phyloP scores from a whole-genome alignment of 192 early-diverging fungal species.

The Entophlyctis luteolus region DNA sequence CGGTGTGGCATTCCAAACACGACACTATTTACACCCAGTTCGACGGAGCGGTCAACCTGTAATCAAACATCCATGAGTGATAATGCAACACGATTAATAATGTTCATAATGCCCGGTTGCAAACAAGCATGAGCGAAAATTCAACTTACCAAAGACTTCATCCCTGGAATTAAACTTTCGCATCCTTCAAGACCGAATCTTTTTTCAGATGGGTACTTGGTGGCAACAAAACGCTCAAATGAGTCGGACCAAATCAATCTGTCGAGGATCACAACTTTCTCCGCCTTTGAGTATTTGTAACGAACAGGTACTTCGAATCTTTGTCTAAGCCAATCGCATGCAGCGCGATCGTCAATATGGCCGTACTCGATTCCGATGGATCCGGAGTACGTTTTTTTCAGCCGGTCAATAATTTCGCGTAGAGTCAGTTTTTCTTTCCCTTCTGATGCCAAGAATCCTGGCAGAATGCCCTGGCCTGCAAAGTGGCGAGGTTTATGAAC shows the following conservation, averaged over 20 bases:
- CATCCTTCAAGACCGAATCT: slow-evolving; percentile 97
- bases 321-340: slow-evolving; percentile 95
- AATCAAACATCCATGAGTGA: no score
- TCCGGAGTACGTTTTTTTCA: slow-evolving; percentile 85
- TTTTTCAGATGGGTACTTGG: slow-evolving; percentile 96
- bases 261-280: slow-evolving; percentile 90
- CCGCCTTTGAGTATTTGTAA: slow-evolving; percentile 81
- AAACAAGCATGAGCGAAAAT: no score
- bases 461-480: slow-evolving; percentile 91
- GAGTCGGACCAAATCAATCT: slow-evolving; percentile 95
- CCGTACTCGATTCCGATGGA: slow-evolving; percentile 97
- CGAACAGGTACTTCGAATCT: slow-evolving; percentile 87
- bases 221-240: slow-evolving; percentile 95
- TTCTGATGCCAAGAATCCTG: slow-evolving; percentile 64
- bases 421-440: slow-evolving; percentile 76
- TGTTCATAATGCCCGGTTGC: no score
- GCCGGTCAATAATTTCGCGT: slow-evolving; percentile 79
- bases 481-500: no score
- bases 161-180: slow-evolving; percentile 94
- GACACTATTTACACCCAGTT: slow-evolving; percentile 90
- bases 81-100: no score
- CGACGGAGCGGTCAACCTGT: slow-evolving; percentile 94
- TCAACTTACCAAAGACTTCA: slow-evolving; percentile 91
- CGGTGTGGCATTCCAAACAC: slow-evolving; percentile 99
- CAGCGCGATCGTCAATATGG: slow-evolving; percentile 92